Percentiles rank a stretch among this genome's conserved stretches.
Evolutionary conservation across 768 basidiomycete species (phyloP).

Genomic region (Psilocybe subaeruginosa): DNA sequence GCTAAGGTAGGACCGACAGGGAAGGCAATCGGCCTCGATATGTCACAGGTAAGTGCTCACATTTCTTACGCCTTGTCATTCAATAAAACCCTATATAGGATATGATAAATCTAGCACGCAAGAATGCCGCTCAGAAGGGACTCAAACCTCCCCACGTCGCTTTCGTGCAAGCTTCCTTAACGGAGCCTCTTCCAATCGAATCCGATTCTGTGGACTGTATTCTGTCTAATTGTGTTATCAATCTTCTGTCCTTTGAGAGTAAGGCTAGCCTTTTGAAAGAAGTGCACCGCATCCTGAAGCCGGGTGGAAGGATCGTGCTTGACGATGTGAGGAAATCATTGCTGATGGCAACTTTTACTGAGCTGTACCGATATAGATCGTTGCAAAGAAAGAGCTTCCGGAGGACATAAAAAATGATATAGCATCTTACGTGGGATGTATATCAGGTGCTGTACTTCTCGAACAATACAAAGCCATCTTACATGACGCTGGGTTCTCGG

Average conservation of each 20-base stretch:
- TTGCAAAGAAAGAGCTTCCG: conserved; percentile 48
- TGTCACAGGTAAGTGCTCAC: conserved; percentile 41
- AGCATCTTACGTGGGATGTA: conserved; percentile 44
- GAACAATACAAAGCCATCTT: conserved; percentile 42
- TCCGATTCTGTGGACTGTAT: conserved; percentile 55
- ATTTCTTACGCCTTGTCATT: no score
- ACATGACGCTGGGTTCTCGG: conserved; percentile 41
- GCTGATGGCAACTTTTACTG: not conserved
- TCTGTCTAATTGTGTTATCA: conserved; percentile 61
- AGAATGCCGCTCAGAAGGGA: conserved; percentile 41
- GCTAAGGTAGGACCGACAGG: conserved; percentile 50
- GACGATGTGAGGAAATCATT: conserved; percentile 43
- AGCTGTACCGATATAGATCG: conserved; percentile 35
- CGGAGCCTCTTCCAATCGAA: conserved; percentile 48
- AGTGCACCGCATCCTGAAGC: conserved; percentile 51
- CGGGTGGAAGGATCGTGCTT: conserved; percentile 56
- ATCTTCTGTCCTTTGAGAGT: conserved; percentile 44
- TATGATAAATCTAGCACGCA: conserved; percentile 51
- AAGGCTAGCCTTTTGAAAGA: conserved; percentile 50
- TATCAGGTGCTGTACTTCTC: conserved; percentile 45
- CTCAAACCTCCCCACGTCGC: conserved; percentile 51
- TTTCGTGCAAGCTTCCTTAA: conserved; percentile 47
- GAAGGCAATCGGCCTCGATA: conserved; percentile 57
- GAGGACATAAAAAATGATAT: conserved; percentile 43
- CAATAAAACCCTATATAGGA: conserved; percentile 34